phyloP scores from a whole-genome alignment of 495 filamentous ascomycete genomes.

The Cairneyella variabilis region DNA sequence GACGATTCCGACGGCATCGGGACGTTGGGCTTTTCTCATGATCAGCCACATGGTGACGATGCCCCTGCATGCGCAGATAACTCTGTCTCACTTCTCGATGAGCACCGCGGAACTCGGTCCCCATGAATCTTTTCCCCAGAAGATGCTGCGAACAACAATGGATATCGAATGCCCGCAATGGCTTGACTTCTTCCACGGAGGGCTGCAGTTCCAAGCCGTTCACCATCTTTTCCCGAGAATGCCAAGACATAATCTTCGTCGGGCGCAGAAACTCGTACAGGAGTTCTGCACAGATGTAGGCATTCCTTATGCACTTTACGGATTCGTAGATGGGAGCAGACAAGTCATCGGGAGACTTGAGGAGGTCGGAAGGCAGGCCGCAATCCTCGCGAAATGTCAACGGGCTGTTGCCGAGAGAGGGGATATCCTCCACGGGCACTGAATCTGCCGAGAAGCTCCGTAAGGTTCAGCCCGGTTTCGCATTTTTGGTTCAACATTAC shows the following conservation, averaged over 20 bases:
- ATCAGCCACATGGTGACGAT: slow-evolving; percentile 84
- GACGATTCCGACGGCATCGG: slow-evolving; percentile 64
- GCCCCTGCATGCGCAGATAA: slow-evolving; percentile 92
- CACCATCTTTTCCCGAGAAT: slow-evolving; percentile 95
- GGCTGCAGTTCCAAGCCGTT: slow-evolving; percentile 93
- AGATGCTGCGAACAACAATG: slow-evolving; percentile 97
- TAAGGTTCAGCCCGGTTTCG: not conserved
- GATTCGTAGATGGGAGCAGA: slow-evolving; percentile 89
- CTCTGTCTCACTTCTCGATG: slow-evolving; percentile 96
- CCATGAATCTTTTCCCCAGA: slow-evolving; percentile 89
- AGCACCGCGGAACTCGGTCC: slow-evolving; percentile 85
- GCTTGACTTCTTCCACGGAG: slow-evolving; percentile 96
- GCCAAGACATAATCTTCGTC: slow-evolving; percentile 86
- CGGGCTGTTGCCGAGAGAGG: slow-evolving; percentile 43
- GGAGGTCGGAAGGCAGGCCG: slow-evolving; percentile 84
- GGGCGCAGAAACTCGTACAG: slow-evolving; percentile 75
- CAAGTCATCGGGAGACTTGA: slow-evolving; percentile 79
- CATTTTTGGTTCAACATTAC: too few relatives aligned
- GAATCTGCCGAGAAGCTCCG: not conserved
- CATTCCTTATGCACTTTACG: slow-evolving; percentile 91
- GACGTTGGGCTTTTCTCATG: slow-evolving; percentile 71
- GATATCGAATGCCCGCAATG: slow-evolving; percentile 93
- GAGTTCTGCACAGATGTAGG: slow-evolving; percentile 89
- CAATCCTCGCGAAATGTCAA: slow-evolving; percentile 84
- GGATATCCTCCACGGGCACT: slow-evolving; percentile 34